Conservation (phyloP, 768 basidiomycete genomes). For the Gloeopeniophorella convolvens region DNA sequence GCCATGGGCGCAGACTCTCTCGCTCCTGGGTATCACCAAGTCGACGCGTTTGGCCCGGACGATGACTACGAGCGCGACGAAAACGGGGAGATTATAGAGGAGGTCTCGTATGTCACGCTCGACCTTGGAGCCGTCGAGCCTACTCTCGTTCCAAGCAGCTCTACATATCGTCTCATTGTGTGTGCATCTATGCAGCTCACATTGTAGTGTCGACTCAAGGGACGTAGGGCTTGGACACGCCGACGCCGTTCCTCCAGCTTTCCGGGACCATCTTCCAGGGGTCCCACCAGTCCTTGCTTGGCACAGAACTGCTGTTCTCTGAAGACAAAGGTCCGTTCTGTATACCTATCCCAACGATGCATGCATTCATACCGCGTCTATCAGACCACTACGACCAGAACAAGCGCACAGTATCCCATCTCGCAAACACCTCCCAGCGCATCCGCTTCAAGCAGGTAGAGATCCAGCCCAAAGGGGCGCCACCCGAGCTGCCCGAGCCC, state of each 20-base stretch:
- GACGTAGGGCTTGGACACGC: slow-evolving; percentile 61
- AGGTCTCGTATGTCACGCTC: slow-evolving; percentile 62
- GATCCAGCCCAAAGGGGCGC: slow-evolving; percentile 36
- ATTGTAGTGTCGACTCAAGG: not conserved
- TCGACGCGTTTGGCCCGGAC: slow-evolving; percentile 61
- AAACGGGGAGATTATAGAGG: slow-evolving; percentile 36
- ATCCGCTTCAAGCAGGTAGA: slow-evolving; percentile 70
- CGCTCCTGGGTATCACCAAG: slow-evolving; percentile 58
- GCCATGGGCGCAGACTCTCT: slow-evolving; percentile 24
- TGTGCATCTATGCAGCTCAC: slow-evolving; percentile 26
- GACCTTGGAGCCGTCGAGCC: slow-evolving; percentile 70
- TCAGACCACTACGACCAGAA: slow-evolving; percentile 41
- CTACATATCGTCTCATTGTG: slow-evolving; percentile 69
- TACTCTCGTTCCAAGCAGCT: slow-evolving; percentile 64
- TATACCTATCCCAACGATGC: no score
- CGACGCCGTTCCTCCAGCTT: slow-evolving; percentile 70
- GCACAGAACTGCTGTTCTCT: slow-evolving; percentile 70
- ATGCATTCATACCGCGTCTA: not conserved
- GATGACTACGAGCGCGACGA: slow-evolving; percentile 52
- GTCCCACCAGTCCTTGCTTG: slow-evolving; percentile 56
- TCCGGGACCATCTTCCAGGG: slow-evolving; percentile 73
- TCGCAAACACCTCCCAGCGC: slow-evolving; percentile 60
- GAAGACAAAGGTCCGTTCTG: slow-evolving; percentile 50
- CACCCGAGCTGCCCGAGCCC: not conserved
- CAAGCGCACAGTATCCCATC: slow-evolving; percentile 46